These are phyloP conservation scores for Smallanthus sonchifolius DNA, from an alignment of 129 eudicot species.

Conservation along the genomic window DNA sequence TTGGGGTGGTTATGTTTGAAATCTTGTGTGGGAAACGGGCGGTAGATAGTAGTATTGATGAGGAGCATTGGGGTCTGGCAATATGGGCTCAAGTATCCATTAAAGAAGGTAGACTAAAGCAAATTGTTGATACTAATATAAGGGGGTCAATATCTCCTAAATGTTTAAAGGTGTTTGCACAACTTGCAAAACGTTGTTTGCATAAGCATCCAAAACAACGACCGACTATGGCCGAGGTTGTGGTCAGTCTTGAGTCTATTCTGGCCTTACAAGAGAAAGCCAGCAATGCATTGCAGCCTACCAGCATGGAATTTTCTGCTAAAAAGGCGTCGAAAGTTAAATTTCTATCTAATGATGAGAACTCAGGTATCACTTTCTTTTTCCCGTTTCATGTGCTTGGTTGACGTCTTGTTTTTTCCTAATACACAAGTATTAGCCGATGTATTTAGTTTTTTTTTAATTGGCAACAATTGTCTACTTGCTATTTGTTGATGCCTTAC, in stretches of 20 bases:
- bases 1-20: too few relatives aligned
- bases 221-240: conserved; percentile 6
- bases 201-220: conserved; percentile 10
- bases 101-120: conserved; percentile 12
- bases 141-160: background rate
- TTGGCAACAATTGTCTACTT: too few relatives aligned
- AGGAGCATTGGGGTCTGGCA: conserved; percentile 13
- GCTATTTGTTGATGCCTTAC: background rate
- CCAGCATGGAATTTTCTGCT: background rate
- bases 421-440: too few relatives aligned
- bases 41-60: conserved; percentile 3
- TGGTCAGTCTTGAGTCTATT: background rate
- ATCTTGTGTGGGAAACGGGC: conserved; percentile 3
- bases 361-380: background rate
- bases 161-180: conserved; percentile 6
- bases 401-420: background rate
- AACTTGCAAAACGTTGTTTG: background rate
- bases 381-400: background rate
- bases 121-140: conserved; percentile 1
- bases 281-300: background rate
- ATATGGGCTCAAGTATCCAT: conserved; percentile 21
- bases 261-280: conserved; percentile 8
- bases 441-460: too few relatives aligned
- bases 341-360: background rate
- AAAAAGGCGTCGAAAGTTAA: background rate